Evolutionary conservation across 1,139 yeast species (phyloP), one percentile per base, ranked within the genome.

Genomic region (Geotrichum fermentans): DNA sequence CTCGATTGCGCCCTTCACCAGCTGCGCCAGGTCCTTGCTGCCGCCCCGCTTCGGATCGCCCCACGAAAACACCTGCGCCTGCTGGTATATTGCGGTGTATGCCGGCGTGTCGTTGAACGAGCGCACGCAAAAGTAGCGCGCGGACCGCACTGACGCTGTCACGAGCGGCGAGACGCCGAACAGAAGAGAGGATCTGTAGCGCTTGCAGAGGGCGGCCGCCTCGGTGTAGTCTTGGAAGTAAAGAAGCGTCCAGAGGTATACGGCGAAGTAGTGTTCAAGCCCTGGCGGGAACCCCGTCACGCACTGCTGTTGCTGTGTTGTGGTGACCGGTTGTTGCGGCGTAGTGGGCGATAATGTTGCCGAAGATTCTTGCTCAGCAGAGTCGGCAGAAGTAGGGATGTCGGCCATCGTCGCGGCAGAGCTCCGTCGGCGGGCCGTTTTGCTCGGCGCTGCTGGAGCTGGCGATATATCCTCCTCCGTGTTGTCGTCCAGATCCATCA

Each of bases 201-300:
- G 45, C 36, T 34, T 22, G 4, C 42, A 29, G 2, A 42, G 20
- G 5, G 40, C 16, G 10, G 16, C 14, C 5, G 51, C 51, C 20
- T 43, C 51, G 17, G 14, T 7, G 24, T 48, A 43, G 22, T 48
- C 38, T 24, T 40, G 38, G 24, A 39, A 43, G 29, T 48, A 48
- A 7, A 48, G n/a, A 7, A 43, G 42, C 2, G 40, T 29, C 51
- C 51, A 48, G 39, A 48, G 39, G 33, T 48, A 48, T 6, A 40
- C 42, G 3, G 41, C 47, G 39, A 43, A 48, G 33, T 48, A 48
- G 26, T 34, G 35, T 18, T 48, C 51, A 8, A 48, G 45, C 8
- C 47, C 47, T 8, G n/a, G 29, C 4, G 46, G 40, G n/a, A 47
- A 41, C n/a, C 41, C 41, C 10, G 34, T 10, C 7, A 26, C 40